Percentiles rank a stretch among this genome's conserved stretches.
phyloP scores from a whole-genome alignment of 371 early-diverging fungal species.

The Globomyces sp. region DNA sequence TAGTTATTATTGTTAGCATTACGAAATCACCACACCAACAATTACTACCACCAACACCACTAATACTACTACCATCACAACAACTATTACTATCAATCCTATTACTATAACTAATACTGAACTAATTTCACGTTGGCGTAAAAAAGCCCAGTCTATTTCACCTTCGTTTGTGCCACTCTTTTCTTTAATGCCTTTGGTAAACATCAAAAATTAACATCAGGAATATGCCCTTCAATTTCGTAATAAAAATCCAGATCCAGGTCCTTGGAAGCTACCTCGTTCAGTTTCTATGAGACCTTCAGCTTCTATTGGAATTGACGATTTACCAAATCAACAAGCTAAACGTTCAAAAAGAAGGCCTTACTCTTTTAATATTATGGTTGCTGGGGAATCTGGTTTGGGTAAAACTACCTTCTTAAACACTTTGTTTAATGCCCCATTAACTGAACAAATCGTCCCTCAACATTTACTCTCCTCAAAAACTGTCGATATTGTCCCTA shows the following conservation, averaged over 20 bases:
- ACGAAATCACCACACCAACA: no score
- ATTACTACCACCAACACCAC: no score
- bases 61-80: no score
- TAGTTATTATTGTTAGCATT: no score
- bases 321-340: conserved; percentile 68
- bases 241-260: conserved; percentile 70
- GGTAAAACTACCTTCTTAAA: conserved; percentile 66
- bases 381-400: conserved; percentile 64
- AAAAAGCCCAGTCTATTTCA: no score
- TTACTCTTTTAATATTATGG: conserved; percentile 73
- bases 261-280: conserved; percentile 76
- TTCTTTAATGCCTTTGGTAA: conserved; percentile 14
- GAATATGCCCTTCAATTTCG: conserved; percentile 79
- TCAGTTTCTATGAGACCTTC: conserved; percentile 49
- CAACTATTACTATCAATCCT: no score
- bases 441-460: conserved; percentile 44
- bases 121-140: no score
- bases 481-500: conserved; percentile 41
- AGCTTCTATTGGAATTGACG: conserved; percentile 64
- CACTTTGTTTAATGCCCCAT: conserved; percentile 58
- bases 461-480: conserved; percentile 38
- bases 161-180: no score
- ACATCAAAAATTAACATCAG: conserved; percentile 36
- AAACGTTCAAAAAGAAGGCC: conserved; percentile 61
- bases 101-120: no score